Evolutionary conservation across 371 early-diverging fungal species (phyloP).

Genomic region (Rhizopus stolonifer): DNA sequence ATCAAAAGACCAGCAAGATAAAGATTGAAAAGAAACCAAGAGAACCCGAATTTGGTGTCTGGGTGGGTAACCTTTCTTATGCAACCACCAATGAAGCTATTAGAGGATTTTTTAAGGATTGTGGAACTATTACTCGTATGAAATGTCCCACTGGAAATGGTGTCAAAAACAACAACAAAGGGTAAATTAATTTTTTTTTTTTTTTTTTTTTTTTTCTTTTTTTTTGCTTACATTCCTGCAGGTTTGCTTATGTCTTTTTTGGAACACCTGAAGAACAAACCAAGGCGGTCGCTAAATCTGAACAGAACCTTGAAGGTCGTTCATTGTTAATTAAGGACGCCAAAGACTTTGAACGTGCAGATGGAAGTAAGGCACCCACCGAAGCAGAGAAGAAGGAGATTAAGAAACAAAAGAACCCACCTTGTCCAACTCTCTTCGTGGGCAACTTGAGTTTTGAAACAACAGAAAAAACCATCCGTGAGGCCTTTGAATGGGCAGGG

Average conservation of each 20-base stretch:
- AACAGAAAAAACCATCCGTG: constrained; percentile 61
- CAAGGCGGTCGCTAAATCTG: constrained; percentile 61
- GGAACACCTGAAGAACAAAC: constrained; percentile 50
- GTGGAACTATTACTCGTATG: constrained; percentile 67
- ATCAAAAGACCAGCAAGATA: constrained; percentile 30
- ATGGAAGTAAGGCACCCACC: constrained; percentile 30
- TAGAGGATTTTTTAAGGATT: constrained; percentile 55
- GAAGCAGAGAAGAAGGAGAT: constrained; percentile 40
- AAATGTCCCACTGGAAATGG: constrained; percentile 58
- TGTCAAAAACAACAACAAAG: constrained; percentile 48
- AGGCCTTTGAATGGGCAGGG: constrained; percentile 63
- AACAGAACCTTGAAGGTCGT: constrained; percentile 60
- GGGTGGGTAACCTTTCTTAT: constrained; percentile 78
- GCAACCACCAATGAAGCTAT: constrained; percentile 56
- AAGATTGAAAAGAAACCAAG: constrained; percentile 40
- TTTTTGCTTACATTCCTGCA: constrained; percentile 9
- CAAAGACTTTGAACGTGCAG: constrained; percentile 59
- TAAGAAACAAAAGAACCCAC: constrained; percentile 56
- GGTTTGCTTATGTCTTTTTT: constrained; percentile 76
- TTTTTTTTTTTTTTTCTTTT: neutral
- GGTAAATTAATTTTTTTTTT: constrained; percentile 26
- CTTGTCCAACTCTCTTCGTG: constrained; percentile 76
- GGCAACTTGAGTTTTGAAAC: constrained; percentile 79
- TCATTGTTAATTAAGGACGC: constrained; percentile 69
- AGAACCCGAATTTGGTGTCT: constrained; percentile 58